Percentiles rank a stretch among this genome's conserved stretches.
These are phyloP conservation scores for Erysiphe pisi DNA, from an alignment of 2,329 filamentous ascomycete species.

Conservation along the genomic window DNA sequence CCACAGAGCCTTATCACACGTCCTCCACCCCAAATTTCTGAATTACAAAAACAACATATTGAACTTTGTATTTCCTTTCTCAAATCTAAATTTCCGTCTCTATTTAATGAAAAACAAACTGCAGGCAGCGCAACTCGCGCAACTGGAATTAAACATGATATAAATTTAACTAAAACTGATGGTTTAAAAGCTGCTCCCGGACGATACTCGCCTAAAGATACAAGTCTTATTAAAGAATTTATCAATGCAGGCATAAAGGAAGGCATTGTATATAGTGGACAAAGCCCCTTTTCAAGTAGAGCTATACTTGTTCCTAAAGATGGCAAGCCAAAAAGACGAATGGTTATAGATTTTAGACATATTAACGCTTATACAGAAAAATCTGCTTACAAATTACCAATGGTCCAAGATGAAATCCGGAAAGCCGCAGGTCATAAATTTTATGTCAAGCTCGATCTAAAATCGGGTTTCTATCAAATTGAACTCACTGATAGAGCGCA, in stretches of 20 bases:
- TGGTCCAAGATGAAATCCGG: constrained; percentile 15
- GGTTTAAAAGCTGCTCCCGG: not conserved
- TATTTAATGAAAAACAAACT: not conserved
- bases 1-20: not conserved
- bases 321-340: constrained; percentile 21
- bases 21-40: not conserved
- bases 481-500: constrained; percentile 24
- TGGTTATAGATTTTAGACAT: constrained; percentile 23
- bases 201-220: constrained; percentile 13
- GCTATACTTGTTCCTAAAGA: constrained; percentile 21
- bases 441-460: constrained; percentile 23
- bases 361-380: constrained; percentile 10
- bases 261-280: not conserved
- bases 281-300: constrained; percentile 17
- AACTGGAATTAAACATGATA: constrained; percentile 22
- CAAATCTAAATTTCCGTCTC: constrained; percentile 9
- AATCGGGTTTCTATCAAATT: constrained; percentile 26
- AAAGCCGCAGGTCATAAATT: not conserved
- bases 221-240: constrained; percentile 5
- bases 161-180: not conserved
- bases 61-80: constrained; percentile 9
- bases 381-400: not conserved
- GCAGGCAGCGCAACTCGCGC: not conserved
- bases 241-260: constrained; percentile 5
- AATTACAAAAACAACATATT: constrained; percentile 7